Base-by-base conservation (phyloP, 495 filamentous ascomycete species). In the Penicillium malachiteum region DNA sequence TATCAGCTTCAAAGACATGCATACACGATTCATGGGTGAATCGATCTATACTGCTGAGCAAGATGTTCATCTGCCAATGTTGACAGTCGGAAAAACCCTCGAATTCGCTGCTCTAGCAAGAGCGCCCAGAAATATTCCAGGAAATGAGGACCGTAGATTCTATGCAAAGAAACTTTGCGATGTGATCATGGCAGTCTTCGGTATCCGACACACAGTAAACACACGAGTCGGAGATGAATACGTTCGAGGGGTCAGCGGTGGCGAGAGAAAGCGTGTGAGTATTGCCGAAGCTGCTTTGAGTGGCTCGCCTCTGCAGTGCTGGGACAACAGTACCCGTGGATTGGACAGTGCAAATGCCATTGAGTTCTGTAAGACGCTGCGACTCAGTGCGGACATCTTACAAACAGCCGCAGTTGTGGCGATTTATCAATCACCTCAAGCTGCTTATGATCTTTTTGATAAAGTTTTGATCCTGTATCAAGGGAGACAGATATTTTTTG, bases 401-500 rank as follows among this genome's bases (percentile, higher is more conserved):
- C 77, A 81, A 6, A 81, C 78, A 43, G 87, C 87, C 12, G 82
- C 84, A 32, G 76, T 82, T 44, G 88, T 93, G n/a, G 87, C 90
- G 8, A 87, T 95, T 57, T 95, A 96, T 65, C 91, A 96, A 63
- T 87, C 89, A 0, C 83, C 86, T 30, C 87, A 96, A 62, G 78
- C 75, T 35, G 85, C 87, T 14, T 93, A 92, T 56, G 85, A 92
- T 62, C 44, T 78, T 6, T 93, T 94, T 57, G 88, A 94, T 70
- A 91, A 91, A 70, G 87, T 83, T n/a, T 78, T 84, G n/a, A 82
- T 94, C 8, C 72, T 94, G 7, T 91, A 94, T 62, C 88, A 92
- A 66, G 90, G 90, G 17, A 81, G 86, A 34, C 88, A 93, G 63
- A 93, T 94, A 55, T 93, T 85, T 71, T 93, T 91, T 58, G 90